Percentiles rank a stretch among this genome's conserved stretches.
Conservation (phyloP, 805 yeast genomes). For the Cyberlindnera galapagoensis region DNA sequence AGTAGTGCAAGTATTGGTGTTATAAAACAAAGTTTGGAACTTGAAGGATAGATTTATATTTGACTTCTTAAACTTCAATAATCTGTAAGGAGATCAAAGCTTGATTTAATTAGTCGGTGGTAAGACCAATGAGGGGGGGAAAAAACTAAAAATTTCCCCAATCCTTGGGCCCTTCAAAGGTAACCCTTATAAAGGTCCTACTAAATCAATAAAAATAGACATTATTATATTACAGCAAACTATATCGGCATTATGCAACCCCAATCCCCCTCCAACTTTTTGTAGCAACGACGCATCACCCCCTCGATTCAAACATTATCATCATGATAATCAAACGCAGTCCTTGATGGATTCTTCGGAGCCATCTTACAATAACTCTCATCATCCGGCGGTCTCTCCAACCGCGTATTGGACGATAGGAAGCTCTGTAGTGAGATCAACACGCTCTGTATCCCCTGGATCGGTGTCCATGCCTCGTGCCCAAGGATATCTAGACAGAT, state of each 20-base stretch:
- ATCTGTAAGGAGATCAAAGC: neutral
- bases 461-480: slow-evolving; percentile 26
- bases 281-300: no score
- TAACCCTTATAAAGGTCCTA: no score
- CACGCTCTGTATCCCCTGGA: slow-evolving; percentile 33
- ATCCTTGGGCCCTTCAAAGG: no score
- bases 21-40: slow-evolving; percentile 46
- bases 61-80: neutral
- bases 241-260: no score
- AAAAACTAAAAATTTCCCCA: no score
- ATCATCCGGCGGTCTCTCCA: slow-evolving; percentile 56
- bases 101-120: no score
- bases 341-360: slow-evolving; percentile 48
- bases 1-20: slow-evolving; percentile 87
- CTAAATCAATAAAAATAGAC: no score
- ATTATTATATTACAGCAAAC: no score
- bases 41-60: no score
- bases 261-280: no score
- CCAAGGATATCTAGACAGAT: slow-evolving; percentile 67
- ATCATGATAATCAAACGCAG: slow-evolving; percentile 53
- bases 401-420: slow-evolving; percentile 41
- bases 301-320: slow-evolving; percentile 35
- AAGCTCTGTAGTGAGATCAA: slow-evolving; percentile 59
- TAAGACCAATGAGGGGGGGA: no score
- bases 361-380: slow-evolving; percentile 41